These are phyloP conservation scores for Rubroboletus satanas DNA, from an alignment of 768 basidiomycete genomes.

Conservation along the genomic window DNA sequence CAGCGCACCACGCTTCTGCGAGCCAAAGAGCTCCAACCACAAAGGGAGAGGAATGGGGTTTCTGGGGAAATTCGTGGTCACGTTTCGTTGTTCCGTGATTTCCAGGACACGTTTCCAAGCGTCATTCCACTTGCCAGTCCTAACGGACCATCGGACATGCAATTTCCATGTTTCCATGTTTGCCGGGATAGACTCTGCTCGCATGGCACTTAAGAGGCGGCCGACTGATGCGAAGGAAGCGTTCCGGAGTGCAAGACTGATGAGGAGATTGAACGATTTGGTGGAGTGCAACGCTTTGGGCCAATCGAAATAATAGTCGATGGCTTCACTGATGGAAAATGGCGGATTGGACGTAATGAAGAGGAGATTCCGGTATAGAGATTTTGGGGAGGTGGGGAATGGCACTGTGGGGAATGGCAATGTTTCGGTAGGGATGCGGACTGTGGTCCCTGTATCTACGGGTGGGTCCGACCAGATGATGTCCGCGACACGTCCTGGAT, in stretches of 20 bases:
- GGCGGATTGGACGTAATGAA: conserved; percentile 18
- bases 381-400: conserved; percentile 28
- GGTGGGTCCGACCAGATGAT: conserved; percentile 7
- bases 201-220: conserved; percentile 48
- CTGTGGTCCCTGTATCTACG: neutral
- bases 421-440: conserved; percentile 2
- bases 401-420: conserved; percentile 17
- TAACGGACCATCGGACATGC: conserved; percentile 53
- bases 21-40: conserved; percentile 61
- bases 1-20: conserved; percentile 36
- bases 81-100: conserved; percentile 9
- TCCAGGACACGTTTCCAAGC: conserved; percentile 49
- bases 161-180: conserved; percentile 58
- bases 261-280: conserved; percentile 43
- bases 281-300: conserved; percentile 34
- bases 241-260: conserved; percentile 48
- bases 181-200: conserved; percentile 35
- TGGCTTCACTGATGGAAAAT: conserved; percentile 9
- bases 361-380: conserved; percentile 35
- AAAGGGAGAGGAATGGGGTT: conserved; percentile 41
- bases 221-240: conserved; percentile 44
- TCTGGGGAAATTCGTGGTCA: neutral
- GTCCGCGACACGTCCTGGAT: conserved; percentile 21
- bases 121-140: conserved; percentile 50
- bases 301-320: conserved; percentile 28